phyloP scores from a whole-genome alignment of 1,284 basidiomycete genomes.

The Cryptococcus deneoformans region DNA sequence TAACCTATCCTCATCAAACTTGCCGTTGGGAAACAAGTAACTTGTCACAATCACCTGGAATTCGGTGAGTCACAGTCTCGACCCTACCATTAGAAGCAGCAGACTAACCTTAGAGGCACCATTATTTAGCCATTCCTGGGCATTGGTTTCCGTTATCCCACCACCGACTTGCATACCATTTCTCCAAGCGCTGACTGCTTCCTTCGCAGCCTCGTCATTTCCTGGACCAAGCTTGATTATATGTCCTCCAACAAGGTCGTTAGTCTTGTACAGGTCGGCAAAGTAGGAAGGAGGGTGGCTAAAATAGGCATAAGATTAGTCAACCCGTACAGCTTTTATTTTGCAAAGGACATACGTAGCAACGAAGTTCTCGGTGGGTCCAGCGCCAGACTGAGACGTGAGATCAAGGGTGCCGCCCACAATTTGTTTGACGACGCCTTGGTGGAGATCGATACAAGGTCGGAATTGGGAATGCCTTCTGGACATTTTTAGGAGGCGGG shows the following conservation, averaged over 20 bases:
- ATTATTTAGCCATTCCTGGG: slow-evolving; percentile 75
- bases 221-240: slow-evolving; percentile 90
- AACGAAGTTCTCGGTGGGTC: slow-evolving; percentile 87
- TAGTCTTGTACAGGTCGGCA: slow-evolving; percentile 69
- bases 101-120: slow-evolving; percentile 82
- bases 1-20: slow-evolving; percentile 74
- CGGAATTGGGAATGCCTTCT: slow-evolving; percentile 60
- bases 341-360: slow-evolving; percentile 61
- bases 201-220: slow-evolving; percentile 82
- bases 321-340: neutral
- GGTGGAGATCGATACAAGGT: slow-evolving; percentile 96
- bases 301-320: neutral
- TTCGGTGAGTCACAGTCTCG: neutral
- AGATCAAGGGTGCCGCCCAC: slow-evolving; percentile 81
- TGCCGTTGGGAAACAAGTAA: slow-evolving; percentile 80
- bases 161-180: slow-evolving; percentile 88
- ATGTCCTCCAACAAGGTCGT: slow-evolving; percentile 80
- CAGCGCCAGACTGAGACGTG: slow-evolving; percentile 49
- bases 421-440: slow-evolving; percentile 95
- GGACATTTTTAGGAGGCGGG: neutral
- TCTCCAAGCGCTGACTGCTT: slow-evolving; percentile 81
- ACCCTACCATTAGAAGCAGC: neutral
- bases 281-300: slow-evolving; percentile 81
- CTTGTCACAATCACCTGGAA: slow-evolving; percentile 92
- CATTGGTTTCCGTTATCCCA: slow-evolving; percentile 81